Evolutionary conservation across 768 basidiomycete species (phyloP).

Genomic region (Mycena chlorophos): DNA sequence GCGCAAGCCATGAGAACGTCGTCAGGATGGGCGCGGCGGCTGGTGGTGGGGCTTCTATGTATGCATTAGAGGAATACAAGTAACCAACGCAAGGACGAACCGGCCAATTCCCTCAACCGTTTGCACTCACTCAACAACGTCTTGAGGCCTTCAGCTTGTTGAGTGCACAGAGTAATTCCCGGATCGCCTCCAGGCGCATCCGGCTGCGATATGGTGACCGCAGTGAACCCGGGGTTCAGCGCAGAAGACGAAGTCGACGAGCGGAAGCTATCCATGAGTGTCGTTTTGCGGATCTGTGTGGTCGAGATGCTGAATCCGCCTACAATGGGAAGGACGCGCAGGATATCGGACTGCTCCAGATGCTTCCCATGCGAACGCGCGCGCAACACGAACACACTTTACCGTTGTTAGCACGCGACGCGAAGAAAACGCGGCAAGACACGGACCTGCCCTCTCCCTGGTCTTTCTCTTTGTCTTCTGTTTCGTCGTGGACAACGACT

Average conservation of each 20-base stretch:
- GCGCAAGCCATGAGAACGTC: conserved; percentile 48
- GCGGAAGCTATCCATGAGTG: conserved; percentile 33
- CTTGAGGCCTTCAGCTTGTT: conserved; percentile 49
- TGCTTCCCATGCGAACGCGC: conserved; percentile 7
- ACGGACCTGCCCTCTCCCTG: conserved; percentile 49
- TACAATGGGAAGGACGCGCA: conserved; percentile 58
- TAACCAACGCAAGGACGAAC: conserved; percentile 32
- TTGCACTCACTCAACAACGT: conserved; percentile 55
- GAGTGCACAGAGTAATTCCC: conserved; percentile 46
- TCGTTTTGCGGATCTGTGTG: conserved; percentile 50
- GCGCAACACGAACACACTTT: conserved; percentile 49
- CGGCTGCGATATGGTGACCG: conserved; percentile 52
- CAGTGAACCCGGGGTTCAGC: conserved; percentile 43
- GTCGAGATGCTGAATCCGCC: conserved; percentile 54
- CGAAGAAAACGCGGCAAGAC: neutral
- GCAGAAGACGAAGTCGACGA: neutral
- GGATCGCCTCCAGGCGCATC: conserved; percentile 26
- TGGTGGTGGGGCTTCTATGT: conserved; percentile 10
- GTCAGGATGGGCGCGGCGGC: conserved; percentile 33
- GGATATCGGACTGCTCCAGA: conserved; percentile 41
- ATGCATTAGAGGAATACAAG: neutral
- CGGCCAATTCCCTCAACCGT: conserved; percentile 50
- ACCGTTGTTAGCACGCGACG: neutral
- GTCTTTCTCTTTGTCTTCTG: conserved; percentile 56
- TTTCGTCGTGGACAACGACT: conserved; percentile 50